Evolutionary conservation across 768 basidiomycete genomes (phyloP).

Genomic region (Tricholoma flavovirens): DNA sequence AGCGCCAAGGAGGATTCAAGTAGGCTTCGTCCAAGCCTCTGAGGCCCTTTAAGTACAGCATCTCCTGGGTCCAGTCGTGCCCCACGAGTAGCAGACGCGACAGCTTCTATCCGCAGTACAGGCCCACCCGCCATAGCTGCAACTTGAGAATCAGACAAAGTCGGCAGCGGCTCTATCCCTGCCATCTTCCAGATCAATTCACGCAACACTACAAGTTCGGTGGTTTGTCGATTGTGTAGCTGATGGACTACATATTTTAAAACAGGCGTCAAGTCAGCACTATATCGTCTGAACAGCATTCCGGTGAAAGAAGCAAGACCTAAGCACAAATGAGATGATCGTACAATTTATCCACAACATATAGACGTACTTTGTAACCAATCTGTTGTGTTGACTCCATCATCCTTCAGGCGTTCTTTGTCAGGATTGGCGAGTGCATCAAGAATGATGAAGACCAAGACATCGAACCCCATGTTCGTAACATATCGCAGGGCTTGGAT

Average conservation of each 20-base stretch:
- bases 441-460: conserved; percentile 80
- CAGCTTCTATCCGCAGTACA: conserved; percentile 78
- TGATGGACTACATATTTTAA: conserved; percentile 91
- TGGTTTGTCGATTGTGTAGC: conserved; percentile 72
- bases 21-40: conserved; percentile 58
- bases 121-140: conserved; percentile 89
- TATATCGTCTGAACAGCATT: conserved; percentile 84
- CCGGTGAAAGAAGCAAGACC: conserved; percentile 92
- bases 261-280: conserved; percentile 76
- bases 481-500: conserved; percentile 86
- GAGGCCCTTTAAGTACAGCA: conserved; percentile 57
- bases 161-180: conserved; percentile 86
- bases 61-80: conserved; percentile 66
- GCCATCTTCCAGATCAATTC: conserved; percentile 96
- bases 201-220: conserved; percentile 87
- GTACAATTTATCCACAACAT: neutral
- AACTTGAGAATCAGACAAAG: conserved; percentile 84
- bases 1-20: conserved; percentile 72
- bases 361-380: conserved; percentile 85
- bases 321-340: conserved; percentile 26
- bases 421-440: conserved; percentile 81
- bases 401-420: conserved; percentile 81
- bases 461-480: conserved; percentile 92
- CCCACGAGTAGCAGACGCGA: conserved; percentile 74
- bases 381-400: conserved; percentile 84